Conservation (phyloP, 2,329 filamentous ascomycete species). For the Ophiostoma novo-ulmi region DNA sequence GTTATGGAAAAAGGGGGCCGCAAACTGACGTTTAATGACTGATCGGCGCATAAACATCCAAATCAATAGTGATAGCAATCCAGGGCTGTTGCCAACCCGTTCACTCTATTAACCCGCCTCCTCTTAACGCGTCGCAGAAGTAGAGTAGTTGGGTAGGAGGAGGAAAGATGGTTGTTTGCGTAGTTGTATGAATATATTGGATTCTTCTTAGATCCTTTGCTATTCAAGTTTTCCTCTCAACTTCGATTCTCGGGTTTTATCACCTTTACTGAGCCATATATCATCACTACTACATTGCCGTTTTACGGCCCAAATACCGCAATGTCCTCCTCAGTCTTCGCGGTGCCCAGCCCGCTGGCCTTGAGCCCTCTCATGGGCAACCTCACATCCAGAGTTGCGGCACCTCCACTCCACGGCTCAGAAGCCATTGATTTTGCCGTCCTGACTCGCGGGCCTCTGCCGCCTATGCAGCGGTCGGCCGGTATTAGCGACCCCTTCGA, state of each 20-base stretch:
- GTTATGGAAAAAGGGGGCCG: conserved; percentile 3
- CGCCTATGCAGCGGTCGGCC: conserved; percentile 1
- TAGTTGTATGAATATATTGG: neutral
- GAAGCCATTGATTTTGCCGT: conserved; percentile 6
- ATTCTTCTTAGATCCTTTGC: neutral
- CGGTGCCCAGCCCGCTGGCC: neutral
- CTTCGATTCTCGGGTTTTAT: neutral
- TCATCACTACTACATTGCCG: neutral
- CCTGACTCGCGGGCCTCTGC: neutral
- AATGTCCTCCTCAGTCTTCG: conserved; percentile 13
- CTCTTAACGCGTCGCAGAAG: neutral
- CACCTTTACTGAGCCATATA: neutral
- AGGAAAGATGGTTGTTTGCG: neutral
- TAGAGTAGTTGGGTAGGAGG: neutral
- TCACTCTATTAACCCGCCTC: neutral
- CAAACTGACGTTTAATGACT: neutral
- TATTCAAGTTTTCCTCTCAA: neutral
- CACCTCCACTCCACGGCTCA: neutral
- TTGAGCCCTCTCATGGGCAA: neutral
- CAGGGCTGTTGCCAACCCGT: neutral
- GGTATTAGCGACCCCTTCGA: neutral
- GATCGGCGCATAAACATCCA: conserved; percentile 7
- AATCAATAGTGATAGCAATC: neutral
- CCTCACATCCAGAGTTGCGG: neutral
- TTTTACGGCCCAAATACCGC: neutral